Conservation (phyloP, 345 rosid species). For the Rhodamnia rubescens region DNA sequence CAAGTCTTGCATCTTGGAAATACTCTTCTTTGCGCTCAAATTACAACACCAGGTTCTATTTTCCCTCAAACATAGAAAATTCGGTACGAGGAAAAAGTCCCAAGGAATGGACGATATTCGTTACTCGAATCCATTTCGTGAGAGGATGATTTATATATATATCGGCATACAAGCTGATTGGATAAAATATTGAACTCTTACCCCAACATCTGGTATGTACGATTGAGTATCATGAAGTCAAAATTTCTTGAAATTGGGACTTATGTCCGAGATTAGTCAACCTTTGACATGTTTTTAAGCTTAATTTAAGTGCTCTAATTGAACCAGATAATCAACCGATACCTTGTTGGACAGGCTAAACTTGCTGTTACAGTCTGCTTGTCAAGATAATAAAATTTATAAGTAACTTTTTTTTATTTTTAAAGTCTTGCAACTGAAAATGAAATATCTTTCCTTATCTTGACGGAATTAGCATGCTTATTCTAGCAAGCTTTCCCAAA, state of each 20-base stretch:
- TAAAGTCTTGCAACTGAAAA: background rate
- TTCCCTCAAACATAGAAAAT: background rate
- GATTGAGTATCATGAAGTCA: too few species aligned
- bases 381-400: background rate
- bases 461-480: background rate
- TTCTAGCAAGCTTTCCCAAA: too few species aligned
- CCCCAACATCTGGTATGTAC: too few species aligned
- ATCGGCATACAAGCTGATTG: background rate
- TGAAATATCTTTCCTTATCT: background rate
- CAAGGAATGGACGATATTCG: background rate
- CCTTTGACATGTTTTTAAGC: background rate
- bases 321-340: background rate
- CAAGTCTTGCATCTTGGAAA: background rate
- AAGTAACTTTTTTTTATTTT: background rate
- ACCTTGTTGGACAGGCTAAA: background rate
- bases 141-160: background rate
- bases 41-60: background rate
- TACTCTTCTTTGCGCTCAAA: background rate
- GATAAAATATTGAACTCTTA: background rate
- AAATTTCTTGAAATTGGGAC: too few species aligned
- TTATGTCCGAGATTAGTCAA: too few species aligned
- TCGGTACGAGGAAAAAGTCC: background rate
- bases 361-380: background rate
- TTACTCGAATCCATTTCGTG: background rate
- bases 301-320: too few species aligned